Percentiles rank a stretch among this genome's conserved stretches.
Conservation (phyloP, 2,329 filamentous ascomycete genomes). For the Ophiostoma populinum region DNA sequence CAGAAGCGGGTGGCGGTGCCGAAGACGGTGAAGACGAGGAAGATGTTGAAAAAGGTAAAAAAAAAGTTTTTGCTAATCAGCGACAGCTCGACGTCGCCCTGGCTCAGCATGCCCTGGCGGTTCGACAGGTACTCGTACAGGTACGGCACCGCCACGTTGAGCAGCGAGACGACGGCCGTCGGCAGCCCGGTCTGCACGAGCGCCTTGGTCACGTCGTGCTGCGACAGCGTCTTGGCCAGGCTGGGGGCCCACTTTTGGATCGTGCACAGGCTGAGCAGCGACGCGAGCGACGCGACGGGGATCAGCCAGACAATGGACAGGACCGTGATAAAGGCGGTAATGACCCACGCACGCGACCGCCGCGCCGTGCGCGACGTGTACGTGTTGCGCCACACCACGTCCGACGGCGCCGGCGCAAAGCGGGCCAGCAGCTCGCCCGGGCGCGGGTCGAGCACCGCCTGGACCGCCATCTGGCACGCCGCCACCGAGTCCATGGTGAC, state of each 20-base stretch:
- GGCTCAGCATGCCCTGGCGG: constrained; percentile 85
- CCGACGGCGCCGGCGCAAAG: constrained; percentile 69
- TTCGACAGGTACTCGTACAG: constrained; percentile 88
- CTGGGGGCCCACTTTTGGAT: constrained; percentile 56
- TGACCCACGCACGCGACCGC: constrained; percentile 62
- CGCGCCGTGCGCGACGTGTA: constrained; percentile 62
- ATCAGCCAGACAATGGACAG: constrained; percentile 80
- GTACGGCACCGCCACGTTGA: constrained; percentile 83
- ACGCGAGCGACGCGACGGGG: constrained; percentile 63
- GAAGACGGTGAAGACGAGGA: constrained; percentile 82
- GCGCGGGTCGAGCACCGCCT: constrained; percentile 80
- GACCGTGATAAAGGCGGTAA: constrained; percentile 68
- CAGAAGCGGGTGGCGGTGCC: constrained; percentile 66
- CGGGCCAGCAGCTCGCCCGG: constrained; percentile 75
- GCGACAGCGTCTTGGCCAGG: constrained; percentile 48
- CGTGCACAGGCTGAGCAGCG: constrained; percentile 63
- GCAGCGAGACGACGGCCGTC: constrained; percentile 66
- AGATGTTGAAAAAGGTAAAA: constrained; percentile 98
- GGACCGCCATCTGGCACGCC: constrained; percentile 85
- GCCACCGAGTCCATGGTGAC: constrained; percentile 96
- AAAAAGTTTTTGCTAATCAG: constrained; percentile 98
- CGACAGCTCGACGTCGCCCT: constrained; percentile 84
- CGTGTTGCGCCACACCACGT: constrained; percentile 91
- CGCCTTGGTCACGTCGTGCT: constrained; percentile 53
- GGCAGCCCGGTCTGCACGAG: constrained; percentile 78